These are phyloP conservation scores for Ogataea pini DNA, from an alignment of 805 yeast genomes.

Conservation along the genomic window DNA sequence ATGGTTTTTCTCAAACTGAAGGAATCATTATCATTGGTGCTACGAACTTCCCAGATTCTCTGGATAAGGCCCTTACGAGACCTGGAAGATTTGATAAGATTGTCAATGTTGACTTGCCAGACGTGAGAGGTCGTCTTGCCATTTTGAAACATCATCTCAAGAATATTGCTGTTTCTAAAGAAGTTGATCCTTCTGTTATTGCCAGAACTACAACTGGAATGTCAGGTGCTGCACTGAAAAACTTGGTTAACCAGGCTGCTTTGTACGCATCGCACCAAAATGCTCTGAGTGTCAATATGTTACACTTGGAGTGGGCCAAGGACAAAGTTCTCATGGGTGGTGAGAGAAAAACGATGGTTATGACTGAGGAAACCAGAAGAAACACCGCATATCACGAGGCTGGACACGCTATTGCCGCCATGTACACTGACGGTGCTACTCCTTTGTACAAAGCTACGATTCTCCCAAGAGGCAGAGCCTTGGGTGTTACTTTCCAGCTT, in stretches of 20 bases:
- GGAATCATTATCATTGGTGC: conserved; percentile 98
- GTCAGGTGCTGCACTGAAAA: conserved; percentile 97
- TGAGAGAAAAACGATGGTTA: conserved; percentile 95
- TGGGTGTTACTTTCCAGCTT: conserved; percentile 95
- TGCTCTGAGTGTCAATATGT: conserved; percentile 87
- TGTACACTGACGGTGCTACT: conserved; percentile 92
- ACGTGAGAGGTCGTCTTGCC: conserved; percentile 94
- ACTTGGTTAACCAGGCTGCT: conserved; percentile 97
- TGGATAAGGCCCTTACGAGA: conserved; percentile 95
- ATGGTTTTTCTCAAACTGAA: conserved; percentile 88
- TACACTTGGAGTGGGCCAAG: conserved; percentile 97
- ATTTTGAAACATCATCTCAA: conserved; percentile 89
- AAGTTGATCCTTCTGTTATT: conserved; percentile 83
- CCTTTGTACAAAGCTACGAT: conserved; percentile 96
- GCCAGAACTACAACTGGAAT: conserved; percentile 98
- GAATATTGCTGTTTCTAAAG: conserved; percentile 80
- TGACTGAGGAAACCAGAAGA: conserved; percentile 90
- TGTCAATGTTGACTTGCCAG: conserved; percentile 94
- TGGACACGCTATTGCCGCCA: conserved; percentile 98
- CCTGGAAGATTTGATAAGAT: conserved; percentile 98
- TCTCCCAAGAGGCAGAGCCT: conserved; percentile 93
- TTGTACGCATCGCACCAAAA: conserved; percentile 92
- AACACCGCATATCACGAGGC: conserved; percentile 99
- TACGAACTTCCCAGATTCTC: conserved; percentile 94
- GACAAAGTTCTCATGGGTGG: conserved; percentile 98